Base-by-base conservation (phyloP, 768 basidiomycete genomes). In the Kwoniella dendrophila region DNA sequence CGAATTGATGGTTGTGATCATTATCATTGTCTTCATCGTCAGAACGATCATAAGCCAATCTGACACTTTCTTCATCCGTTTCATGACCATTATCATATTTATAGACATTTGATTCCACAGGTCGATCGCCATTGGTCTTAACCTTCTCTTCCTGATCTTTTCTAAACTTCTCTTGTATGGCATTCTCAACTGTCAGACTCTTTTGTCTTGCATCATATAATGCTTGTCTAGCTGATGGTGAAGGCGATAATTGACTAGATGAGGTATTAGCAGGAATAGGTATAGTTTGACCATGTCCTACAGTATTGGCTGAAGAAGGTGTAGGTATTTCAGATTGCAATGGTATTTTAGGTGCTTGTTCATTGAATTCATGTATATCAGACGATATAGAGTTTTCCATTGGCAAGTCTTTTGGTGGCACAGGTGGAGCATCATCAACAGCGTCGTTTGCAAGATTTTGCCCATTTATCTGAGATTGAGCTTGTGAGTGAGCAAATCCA, bases 11-110 rank as follows among this genome's bases (percentile, higher is more conserved):
- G 18, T 51, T 29, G 7, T 22, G 24, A 3, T 12, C 29, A 10
- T 29, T 29, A 5, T 30, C 30, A 10, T 58, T 45, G 18, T 49
- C 59, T 12, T 68, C 66, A n/a, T 40, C 56, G 20, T 69, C 67
- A 4, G 59, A 45, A 20, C 45, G 52, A 53, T 76, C 74, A 56
- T 76, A 76, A n/a, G 74, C 65, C 43, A 76, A 45, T 12, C 74
- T 53, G 18, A 66, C 64, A 40, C 56, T 57, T 24, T 51, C 50
- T 26, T 59, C 62, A 40, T 63, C 57, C 26, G 66, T 64, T 6
- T 66, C 69, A 16, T 68, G 63, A 22, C 55, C 53, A 30, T 69
- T 57, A 1, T 26, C 64, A 11, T 45, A 16, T 32, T 7, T 49
- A 16, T 38, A 32, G 2, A 16, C 29, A 11, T 16, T 26, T 16